Evolutionary conservation across 2,329 filamentous ascomycete genomes (phyloP).

Genomic region (Trichoderma sp.): DNA sequence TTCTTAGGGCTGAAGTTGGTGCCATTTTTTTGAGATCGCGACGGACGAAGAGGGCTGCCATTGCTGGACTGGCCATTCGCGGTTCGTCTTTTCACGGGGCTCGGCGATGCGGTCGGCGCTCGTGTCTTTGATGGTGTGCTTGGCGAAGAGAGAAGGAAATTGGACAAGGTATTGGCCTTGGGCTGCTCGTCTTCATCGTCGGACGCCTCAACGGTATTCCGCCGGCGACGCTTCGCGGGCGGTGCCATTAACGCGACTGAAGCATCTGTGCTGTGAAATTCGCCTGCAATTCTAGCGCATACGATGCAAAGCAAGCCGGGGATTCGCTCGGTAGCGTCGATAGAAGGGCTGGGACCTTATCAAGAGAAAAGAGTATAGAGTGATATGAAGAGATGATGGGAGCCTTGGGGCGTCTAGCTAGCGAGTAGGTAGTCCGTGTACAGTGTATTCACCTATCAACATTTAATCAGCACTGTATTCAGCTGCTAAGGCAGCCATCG

Average conservation of each 20-base stretch:
- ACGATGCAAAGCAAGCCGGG: background rate
- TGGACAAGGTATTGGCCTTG: conserved; percentile 53
- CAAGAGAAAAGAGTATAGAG: background rate
- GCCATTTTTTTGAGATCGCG: conserved; percentile 38
- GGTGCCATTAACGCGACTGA: conserved; percentile 55
- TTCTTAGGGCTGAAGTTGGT: conserved; percentile 47
- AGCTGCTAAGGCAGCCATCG: background rate
- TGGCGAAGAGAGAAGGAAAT: conserved; percentile 60
- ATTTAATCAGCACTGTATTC: conserved; percentile 7
- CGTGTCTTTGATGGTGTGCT: conserved; percentile 44
- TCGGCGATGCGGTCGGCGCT: conserved; percentile 46
- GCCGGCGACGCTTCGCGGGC: conserved; percentile 62
- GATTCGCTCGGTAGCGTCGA: background rate
- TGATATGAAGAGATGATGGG: conserved; percentile 3
- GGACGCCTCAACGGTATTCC: conserved; percentile 55
- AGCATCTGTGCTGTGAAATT: conserved; percentile 37
- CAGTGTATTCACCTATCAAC: background rate
- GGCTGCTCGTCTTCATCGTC: conserved; percentile 55
- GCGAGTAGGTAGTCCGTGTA: conserved; percentile 6
- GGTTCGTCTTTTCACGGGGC: conserved; percentile 44
- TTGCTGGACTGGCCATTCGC: conserved; percentile 26
- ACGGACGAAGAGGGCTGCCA: conserved; percentile 33
- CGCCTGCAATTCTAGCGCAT: conserved; percentile 31
- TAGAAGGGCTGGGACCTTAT: background rate
- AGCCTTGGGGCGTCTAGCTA: conserved; percentile 4